Evolutionary conservation across 257 asterid genomes (phyloP).

Genomic region (Solanum verrucosum): DNA sequence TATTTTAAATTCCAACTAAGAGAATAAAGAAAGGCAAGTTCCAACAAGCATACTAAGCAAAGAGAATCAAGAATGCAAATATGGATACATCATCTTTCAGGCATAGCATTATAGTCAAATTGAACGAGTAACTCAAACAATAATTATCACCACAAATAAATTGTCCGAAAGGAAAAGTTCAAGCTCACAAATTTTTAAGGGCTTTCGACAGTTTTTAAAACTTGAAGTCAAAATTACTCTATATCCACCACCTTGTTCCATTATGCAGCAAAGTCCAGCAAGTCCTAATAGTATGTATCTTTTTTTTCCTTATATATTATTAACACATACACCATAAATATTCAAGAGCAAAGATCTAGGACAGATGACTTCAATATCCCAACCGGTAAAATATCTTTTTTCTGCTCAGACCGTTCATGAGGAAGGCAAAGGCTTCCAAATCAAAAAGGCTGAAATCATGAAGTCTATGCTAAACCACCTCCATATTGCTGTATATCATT

Average conservation of each 20-base stretch:
- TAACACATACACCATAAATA: neutral
- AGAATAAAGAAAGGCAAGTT: neutral
- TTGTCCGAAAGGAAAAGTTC: neutral
- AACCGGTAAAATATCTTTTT: neutral
- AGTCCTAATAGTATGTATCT: neutral
- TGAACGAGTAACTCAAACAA: neutral
- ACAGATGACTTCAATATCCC: neutral
- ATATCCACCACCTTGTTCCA: neutral
- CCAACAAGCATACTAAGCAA: neutral
- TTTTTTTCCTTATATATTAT: neutral
- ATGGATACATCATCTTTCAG: neutral
- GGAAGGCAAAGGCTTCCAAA: neutral
- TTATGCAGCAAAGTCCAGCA: neutral
- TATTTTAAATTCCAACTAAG: neutral
- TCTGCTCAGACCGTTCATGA: neutral
- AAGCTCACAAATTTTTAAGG: neutral
- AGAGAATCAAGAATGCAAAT: neutral
- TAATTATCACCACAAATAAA: neutral
- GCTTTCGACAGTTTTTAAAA: neutral
- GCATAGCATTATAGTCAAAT: neutral
- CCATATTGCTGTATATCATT: neutral
- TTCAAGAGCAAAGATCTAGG: neutral
- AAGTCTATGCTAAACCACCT: neutral
- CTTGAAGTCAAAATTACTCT: neutral
- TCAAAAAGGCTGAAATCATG: neutral